phyloP scores from a whole-genome alignment of 345 rosid species.

The Adansonia digitata region DNA sequence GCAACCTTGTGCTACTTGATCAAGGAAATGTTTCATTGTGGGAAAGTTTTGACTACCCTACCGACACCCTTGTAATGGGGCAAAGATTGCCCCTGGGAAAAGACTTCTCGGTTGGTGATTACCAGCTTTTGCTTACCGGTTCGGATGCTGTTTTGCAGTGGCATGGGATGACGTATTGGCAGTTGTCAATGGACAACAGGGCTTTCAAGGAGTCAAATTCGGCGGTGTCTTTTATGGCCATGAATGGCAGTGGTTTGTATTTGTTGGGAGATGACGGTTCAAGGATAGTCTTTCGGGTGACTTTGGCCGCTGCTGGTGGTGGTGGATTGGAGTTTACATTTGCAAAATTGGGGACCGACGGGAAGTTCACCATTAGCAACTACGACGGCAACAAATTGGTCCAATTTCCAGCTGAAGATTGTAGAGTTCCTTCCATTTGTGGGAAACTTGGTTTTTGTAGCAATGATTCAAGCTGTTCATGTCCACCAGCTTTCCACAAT shows the following conservation, averaged over 20 bases:
- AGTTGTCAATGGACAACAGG: constrained; percentile 47
- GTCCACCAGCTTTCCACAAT: constrained; percentile 44
- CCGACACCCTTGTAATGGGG: constrained; percentile 68
- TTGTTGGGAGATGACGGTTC: constrained; percentile 56
- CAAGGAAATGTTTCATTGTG: constrained; percentile 51
- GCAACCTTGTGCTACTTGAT: constrained; percentile 67
- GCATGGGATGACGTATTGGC: constrained; percentile 68
- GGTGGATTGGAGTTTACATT: constrained; percentile 22
- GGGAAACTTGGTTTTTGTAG: constrained; percentile 54
- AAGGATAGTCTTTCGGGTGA: constrained; percentile 32
- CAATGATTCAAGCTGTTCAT: constrained; percentile 45
- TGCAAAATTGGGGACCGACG: constrained; percentile 51
- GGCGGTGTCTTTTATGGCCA: background rate
- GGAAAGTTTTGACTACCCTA: constrained; percentile 70
- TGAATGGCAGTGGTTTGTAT: constrained; percentile 3
- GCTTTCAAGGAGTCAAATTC: constrained; percentile 40
- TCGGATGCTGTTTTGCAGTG: constrained; percentile 52
- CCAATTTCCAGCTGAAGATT: constrained; percentile 46
- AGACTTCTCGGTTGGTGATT: constrained; percentile 53
- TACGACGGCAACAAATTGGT: constrained; percentile 27
- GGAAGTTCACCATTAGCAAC: constrained; percentile 44
- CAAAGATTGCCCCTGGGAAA: constrained; percentile 41
- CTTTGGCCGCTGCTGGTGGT: constrained; percentile 28
- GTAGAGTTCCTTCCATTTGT: constrained; percentile 58
- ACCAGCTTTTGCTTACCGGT: constrained; percentile 35